Conservation (phyloP, 2,329 filamentous ascomycete genomes). For the Botryotinia calthae region DNA sequence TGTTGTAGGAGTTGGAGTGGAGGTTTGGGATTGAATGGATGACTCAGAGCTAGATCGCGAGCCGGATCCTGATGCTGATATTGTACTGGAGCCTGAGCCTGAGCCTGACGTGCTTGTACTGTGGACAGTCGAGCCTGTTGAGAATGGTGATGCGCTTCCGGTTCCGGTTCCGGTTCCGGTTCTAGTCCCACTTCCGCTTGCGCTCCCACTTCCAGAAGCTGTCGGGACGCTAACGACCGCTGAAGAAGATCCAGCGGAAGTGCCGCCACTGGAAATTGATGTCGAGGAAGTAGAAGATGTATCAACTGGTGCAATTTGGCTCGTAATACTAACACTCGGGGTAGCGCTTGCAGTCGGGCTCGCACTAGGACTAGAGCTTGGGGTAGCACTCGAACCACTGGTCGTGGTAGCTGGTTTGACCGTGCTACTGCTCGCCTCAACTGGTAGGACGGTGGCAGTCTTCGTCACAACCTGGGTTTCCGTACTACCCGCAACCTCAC, state of each 20-base stretch:
- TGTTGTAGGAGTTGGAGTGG: background rate
- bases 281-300: background rate
- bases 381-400: background rate
- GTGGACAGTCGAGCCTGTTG: background rate
- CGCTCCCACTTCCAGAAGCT: background rate
- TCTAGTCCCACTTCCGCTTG: background rate
- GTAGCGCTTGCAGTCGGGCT: background rate
- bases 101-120: background rate
- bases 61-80: background rate
- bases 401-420: background rate
- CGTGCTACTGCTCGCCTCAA: background rate
- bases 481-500: slow-evolving; percentile 22
- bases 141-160: background rate
- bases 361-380: background rate
- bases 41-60: slow-evolving; percentile 1
- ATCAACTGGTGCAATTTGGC: slow-evolving; percentile 4
- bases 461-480: slow-evolving; percentile 9
- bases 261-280: background rate
- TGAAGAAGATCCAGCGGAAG: background rate
- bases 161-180: background rate
- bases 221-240: background rate
- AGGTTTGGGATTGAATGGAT: background rate
- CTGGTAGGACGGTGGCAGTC: background rate
- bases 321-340: slow-evolving; percentile 11
- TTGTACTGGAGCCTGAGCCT: background rate